Conservation (phyloP, 495 filamentous ascomycete species). For the Daldinia caldariorum region DNA sequence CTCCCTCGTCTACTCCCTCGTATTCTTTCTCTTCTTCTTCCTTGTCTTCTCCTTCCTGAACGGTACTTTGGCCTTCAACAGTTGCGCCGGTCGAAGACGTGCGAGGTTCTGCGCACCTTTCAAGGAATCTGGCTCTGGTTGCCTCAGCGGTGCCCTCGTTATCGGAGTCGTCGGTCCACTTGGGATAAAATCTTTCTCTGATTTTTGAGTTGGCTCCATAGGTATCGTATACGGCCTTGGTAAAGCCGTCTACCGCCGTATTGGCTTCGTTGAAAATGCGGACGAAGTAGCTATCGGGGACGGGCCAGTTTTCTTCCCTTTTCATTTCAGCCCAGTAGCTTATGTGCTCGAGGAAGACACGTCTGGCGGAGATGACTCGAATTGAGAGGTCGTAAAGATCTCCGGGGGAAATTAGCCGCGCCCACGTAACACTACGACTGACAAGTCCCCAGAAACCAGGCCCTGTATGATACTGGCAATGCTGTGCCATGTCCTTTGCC, state of each 20-base stretch:
- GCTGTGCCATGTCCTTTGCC: background rate
- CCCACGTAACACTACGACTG: background rate
- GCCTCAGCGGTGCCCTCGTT: conserved; percentile 1
- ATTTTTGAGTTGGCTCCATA: background rate
- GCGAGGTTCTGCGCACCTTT: background rate
- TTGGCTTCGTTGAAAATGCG: background rate
- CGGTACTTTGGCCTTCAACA: background rate
- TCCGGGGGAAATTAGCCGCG: background rate
- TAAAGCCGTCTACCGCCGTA: background rate
- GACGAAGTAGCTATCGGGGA: background rate
- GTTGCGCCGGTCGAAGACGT: background rate
- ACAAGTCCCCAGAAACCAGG: background rate
- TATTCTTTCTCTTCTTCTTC: background rate
- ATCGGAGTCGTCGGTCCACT: conserved; percentile 12
- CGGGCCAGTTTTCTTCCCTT: background rate
- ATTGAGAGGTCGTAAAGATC: background rate
- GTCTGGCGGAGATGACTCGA: background rate
- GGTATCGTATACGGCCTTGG: background rate
- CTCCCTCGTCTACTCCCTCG: background rate
- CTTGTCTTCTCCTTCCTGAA: background rate
- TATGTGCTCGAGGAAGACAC: background rate
- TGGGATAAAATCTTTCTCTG: conserved; percentile 7
- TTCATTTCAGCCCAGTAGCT: background rate
- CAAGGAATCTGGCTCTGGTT: background rate
- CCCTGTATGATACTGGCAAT: background rate